These are phyloP conservation scores for Drosera spatulata DNA, from an alignment of 179 eudicot genomes.

Conservation along the genomic window DNA sequence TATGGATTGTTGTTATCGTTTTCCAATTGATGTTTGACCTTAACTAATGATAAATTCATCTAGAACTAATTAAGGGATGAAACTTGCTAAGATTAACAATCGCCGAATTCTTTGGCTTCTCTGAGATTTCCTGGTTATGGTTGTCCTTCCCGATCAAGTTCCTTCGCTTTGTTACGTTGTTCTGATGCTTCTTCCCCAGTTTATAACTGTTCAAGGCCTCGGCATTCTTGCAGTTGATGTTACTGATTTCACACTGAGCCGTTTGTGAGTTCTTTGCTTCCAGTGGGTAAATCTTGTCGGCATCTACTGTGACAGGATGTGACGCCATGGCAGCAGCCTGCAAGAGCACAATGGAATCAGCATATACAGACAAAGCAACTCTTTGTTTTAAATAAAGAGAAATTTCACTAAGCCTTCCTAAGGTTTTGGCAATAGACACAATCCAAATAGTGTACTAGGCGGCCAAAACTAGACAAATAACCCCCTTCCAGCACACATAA, in stretches of 20 bases:
- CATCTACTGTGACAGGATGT: not conserved
- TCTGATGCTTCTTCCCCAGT: slow-evolving; percentile 24
- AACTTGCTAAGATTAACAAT: too few relatives aligned
- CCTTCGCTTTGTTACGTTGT: slow-evolving; percentile 3
- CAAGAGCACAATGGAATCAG: not conserved
- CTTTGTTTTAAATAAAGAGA: not conserved
- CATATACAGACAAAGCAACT: not conserved
- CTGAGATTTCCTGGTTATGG: not conserved
- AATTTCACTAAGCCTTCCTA: not conserved
- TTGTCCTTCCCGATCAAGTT: too few relatives aligned
- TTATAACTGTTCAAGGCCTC: slow-evolving; percentile 11
- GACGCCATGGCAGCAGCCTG: not conserved
- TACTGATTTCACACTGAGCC: slow-evolving; percentile 23
- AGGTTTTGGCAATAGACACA: too few relatives aligned
- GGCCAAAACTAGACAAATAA: too few relatives aligned
- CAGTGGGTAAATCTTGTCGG: slow-evolving; percentile 2
- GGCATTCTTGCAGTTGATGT: slow-evolving; percentile 19
- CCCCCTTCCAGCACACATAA: too few relatives aligned
- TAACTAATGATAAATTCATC: too few relatives aligned
- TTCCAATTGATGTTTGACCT: too few relatives aligned
- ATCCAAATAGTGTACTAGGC: too few relatives aligned
- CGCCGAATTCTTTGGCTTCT: slow-evolving; percentile 9
- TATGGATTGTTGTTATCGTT: too few relatives aligned
- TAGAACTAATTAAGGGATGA: too few relatives aligned
- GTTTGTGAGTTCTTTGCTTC: slow-evolving; percentile 7